These are phyloP conservation scores for Petunia hybrid DNA, from an alignment of 305 asterid genomes.

Conservation along the genomic window DNA sequence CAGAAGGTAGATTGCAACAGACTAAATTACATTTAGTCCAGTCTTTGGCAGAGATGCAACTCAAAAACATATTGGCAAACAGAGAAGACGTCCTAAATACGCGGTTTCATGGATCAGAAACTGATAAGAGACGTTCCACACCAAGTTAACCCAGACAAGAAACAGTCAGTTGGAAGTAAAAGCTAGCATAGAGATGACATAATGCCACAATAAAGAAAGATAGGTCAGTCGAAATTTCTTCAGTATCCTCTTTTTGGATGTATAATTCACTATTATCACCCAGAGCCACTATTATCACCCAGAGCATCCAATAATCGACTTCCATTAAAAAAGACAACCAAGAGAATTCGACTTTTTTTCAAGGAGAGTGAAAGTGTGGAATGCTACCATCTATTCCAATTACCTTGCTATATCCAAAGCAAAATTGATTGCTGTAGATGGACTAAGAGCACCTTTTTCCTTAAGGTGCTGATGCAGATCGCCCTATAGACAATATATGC, in stretches of 20 bases:
- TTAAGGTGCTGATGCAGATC: constrained; percentile 95
- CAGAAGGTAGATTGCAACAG: constrained; percentile 19
- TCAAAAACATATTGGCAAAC: constrained; percentile 12
- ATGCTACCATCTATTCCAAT: constrained; percentile 22
- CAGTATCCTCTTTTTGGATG: too few relatives aligned
- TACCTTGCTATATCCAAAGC: constrained; percentile 98
- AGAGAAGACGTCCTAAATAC: background rate
- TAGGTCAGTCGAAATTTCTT: too few relatives aligned
- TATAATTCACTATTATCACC: too few relatives aligned
- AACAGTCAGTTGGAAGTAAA: too few relatives aligned
- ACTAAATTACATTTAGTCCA: background rate
- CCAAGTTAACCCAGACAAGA: too few relatives aligned
- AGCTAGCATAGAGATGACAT: too few relatives aligned
- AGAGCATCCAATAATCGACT: too few relatives aligned
- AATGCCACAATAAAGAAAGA: too few relatives aligned
- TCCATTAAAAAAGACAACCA: too few relatives aligned
- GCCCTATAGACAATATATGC: constrained; percentile 57
- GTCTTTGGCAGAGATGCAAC: background rate
- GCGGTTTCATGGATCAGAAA: constrained; percentile 6
- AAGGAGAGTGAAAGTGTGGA: constrained; percentile 8
- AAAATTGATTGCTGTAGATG: constrained; percentile 78
- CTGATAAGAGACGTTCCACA: too few relatives aligned
- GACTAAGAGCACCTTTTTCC: constrained; percentile 87
- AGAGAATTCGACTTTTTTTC: constrained; percentile 24
- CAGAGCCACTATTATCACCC: too few relatives aligned